phyloP scores from a whole-genome alignment of 352 stramenopile species.

The Blastocystis sp. region DNA sequence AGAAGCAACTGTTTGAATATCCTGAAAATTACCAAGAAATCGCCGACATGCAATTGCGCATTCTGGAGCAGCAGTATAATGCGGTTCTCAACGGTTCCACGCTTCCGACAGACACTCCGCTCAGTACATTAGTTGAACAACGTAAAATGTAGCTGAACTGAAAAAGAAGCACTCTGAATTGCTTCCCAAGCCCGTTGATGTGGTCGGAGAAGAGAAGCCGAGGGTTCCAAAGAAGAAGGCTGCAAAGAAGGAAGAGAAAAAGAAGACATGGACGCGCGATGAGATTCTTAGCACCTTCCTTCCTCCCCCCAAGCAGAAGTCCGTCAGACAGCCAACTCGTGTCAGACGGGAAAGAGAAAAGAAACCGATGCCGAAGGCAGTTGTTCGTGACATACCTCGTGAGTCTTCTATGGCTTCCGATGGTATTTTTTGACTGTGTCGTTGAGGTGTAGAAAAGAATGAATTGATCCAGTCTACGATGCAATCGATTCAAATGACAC shows the following conservation, averaged over 20 bases:
- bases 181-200: slow-evolving; percentile 26
- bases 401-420: neutral
- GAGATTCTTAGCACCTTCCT: slow-evolving; percentile 46
- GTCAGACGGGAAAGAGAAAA: neutral
- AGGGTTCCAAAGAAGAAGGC: neutral
- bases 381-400: neutral
- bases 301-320: slow-evolving; percentile 8
- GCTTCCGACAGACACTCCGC: neutral
- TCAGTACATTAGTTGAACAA: neutral
- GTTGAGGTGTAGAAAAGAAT: neutral
- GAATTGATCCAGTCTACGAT: neutral
- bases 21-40: slow-evolving; percentile 32
- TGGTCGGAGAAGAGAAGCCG: slow-evolving; percentile 10
- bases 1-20: neutral
- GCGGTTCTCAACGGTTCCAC: neutral
- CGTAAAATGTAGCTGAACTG: neutral
- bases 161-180: neutral
- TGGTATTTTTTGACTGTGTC: neutral
- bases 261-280: slow-evolving; percentile 38
- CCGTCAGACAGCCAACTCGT: neutral
- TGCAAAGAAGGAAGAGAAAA: neutral
- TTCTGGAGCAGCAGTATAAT: slow-evolving; percentile 42
- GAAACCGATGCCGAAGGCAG: neutral
- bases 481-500: slow-evolving; percentile 31
- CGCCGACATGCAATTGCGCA: neutral